phyloP scores from a whole-genome alignment of 2,329 filamentous ascomycete species.

The Colletotrichum navitas region DNA sequence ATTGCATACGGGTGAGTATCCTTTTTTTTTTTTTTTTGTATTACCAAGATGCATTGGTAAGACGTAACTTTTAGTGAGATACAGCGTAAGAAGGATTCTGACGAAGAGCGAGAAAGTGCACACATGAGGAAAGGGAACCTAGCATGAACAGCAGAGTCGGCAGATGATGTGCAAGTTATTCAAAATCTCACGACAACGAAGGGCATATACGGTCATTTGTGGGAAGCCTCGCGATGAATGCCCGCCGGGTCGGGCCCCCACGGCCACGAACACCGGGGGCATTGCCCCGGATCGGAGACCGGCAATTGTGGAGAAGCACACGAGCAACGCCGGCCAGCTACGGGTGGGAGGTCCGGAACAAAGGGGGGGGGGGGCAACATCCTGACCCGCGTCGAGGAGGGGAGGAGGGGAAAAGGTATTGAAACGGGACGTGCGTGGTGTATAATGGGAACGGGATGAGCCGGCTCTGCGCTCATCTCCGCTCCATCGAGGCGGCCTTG shows the following conservation, averaged over 20 bases:
- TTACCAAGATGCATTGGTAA: not conserved
- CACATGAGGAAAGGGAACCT: not conserved
- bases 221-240: not conserved
- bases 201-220: not conserved
- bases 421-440: not conserved
- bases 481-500: not conserved
- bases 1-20: too few species aligned
- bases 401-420: too few species aligned
- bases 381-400: not conserved
- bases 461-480: not conserved
- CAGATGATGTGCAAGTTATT: not conserved
- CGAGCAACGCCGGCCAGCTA: not conserved
- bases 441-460: constrained; percentile 1
- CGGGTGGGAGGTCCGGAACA: not conserved
- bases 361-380: not conserved
- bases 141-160: not conserved
- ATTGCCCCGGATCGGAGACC: not conserved
- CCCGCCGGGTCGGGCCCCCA: not conserved
- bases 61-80: not conserved
- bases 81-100: not conserved
- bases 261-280: not conserved
- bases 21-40: too few species aligned
- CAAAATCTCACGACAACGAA: not conserved
- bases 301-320: constrained; percentile 4
- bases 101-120: not conserved